phyloP scores from a whole-genome alignment of 805 yeast species.

The Lachancea meyersii region DNA sequence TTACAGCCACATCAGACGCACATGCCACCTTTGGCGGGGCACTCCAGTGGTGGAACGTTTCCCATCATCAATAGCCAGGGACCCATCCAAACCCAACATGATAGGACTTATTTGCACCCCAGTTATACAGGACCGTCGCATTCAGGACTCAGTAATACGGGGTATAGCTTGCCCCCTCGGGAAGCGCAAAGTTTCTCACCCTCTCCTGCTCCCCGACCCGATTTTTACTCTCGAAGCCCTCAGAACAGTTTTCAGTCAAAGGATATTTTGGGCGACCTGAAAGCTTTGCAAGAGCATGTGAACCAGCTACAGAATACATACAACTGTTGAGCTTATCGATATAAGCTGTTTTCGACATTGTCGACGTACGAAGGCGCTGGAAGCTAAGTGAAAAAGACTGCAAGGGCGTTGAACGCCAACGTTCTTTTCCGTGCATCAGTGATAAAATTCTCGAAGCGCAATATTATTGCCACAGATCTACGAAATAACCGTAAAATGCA shows the following conservation, averaged over 20 bases:
- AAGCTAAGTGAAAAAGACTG: background rate
- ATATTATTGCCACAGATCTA: too few relatives aligned
- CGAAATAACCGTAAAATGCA: too few relatives aligned
- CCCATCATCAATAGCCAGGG: slow-evolving; percentile 9
- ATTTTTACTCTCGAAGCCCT: slow-evolving; percentile 11
- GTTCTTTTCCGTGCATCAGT: too few relatives aligned
- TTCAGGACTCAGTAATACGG: slow-evolving; percentile 9
- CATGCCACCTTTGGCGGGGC: slow-evolving; percentile 1
- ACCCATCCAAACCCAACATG: background rate
- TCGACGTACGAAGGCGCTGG: background rate
- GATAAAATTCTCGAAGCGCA: too few relatives aligned
- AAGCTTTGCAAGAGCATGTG: slow-evolving; percentile 64
- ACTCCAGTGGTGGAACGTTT: background rate
- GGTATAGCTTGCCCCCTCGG: background rate
- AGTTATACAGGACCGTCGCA: slow-evolving; percentile 12
- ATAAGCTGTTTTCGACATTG: background rate
- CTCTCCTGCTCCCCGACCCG: slow-evolving; percentile 22
- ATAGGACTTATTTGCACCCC: slow-evolving; percentile 5
- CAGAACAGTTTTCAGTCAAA: slow-evolving; percentile 13
- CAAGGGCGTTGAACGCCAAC: background rate
- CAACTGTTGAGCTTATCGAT: slow-evolving; percentile 8
- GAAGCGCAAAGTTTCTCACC: slow-evolving; percentile 9
- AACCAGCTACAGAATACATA: slow-evolving; percentile 41
- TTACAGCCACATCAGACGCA: slow-evolving; percentile 5
- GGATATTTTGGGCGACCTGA: slow-evolving; percentile 57